A percentile compares a stretch with the other conserved stretches of the same genome.
Conservation (phyloP, 106 monocot species). For the Vanilla planifolia region DNA sequence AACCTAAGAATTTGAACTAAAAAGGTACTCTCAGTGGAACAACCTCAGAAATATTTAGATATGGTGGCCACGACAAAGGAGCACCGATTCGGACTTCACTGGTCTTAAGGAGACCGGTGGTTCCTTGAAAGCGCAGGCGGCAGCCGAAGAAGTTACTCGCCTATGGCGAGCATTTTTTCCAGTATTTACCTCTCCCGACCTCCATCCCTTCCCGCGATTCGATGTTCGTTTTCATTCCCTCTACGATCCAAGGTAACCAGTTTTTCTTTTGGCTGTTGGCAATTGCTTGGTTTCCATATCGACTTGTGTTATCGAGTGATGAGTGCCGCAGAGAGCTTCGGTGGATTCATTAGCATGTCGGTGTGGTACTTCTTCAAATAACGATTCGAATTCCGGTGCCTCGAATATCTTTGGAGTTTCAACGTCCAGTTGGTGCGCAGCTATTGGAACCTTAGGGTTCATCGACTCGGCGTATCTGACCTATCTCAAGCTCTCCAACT, state of each 20-base stretch:
- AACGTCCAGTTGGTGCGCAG: conserved; percentile 53
- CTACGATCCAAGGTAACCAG: conserved; percentile 11
- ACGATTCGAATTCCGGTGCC: conserved; percentile 1
- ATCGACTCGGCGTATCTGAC: conserved; percentile 79
- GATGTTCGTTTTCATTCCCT: neutral
- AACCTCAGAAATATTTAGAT: too few species aligned
- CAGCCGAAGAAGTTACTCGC: neutral
- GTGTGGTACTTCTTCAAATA: conserved; percentile 18
- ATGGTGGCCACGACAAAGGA: too few species aligned
- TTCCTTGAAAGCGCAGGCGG: neutral
- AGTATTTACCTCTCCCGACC: conserved; percentile 12
- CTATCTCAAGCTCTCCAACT: conserved; percentile 56
- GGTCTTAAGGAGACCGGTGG: neutral
- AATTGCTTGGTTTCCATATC: neutral
- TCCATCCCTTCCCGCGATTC: neutral
- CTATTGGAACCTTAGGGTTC: conserved; percentile 65
- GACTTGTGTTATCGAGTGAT: neutral
- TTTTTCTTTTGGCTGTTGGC: conserved; percentile 8
- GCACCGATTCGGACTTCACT: too few species aligned
- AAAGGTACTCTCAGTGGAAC: too few species aligned
- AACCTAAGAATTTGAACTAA: too few species aligned
- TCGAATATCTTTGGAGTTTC: conserved; percentile 26
- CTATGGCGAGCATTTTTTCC: conserved; percentile 19
- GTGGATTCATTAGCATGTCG: conserved; percentile 13
- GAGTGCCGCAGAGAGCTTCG: neutral